phyloP scores from a whole-genome alignment of 2,329 filamentous ascomycete species.

The Aspergillus sp. region DNA sequence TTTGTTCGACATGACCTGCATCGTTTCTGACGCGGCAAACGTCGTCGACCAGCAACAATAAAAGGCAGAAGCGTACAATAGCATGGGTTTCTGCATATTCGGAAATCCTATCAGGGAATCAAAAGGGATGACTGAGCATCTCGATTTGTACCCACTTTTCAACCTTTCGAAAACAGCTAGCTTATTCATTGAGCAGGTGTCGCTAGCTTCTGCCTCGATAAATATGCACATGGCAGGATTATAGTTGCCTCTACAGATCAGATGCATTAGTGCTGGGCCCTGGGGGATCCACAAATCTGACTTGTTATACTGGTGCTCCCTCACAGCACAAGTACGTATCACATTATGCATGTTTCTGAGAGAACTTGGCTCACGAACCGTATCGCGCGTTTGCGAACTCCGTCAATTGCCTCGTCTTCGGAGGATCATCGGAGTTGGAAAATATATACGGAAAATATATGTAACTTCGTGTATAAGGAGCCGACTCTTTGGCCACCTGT shows the following conservation, averaged over 20 bases:
- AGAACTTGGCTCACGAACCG: slow-evolving; percentile 8
- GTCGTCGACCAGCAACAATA: neutral
- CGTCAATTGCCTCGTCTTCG: neutral
- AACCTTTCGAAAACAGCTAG: slow-evolving; percentile 17
- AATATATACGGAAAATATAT: neutral
- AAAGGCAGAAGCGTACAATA: neutral
- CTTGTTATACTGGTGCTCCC: slow-evolving; percentile 9
- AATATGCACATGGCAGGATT: slow-evolving; percentile 15
- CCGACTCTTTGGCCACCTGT: neutral
- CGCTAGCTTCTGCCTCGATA: slow-evolving; percentile 2
- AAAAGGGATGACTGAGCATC: neutral
- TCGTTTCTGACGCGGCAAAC: neutral
- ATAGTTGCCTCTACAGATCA: slow-evolving; percentile 16
- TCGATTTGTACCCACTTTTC: slow-evolving; percentile 12
- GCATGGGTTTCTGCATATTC: slow-evolving; percentile 8
- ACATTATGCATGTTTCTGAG: slow-evolving; percentile 7
- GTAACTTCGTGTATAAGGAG: neutral
- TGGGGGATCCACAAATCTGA: slow-evolving; percentile 13
- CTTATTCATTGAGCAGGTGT: slow-evolving; percentile 18
- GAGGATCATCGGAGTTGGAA: neutral
- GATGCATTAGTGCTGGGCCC: slow-evolving; percentile 17
- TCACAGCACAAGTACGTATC: slow-evolving; percentile 15
- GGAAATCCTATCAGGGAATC: slow-evolving; percentile 3
- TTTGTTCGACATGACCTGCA: neutral
- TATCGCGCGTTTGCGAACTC: slow-evolving; percentile 10